Percentiles rank a stretch among this genome's conserved stretches.
These are phyloP conservation scores for Fistulinella staudtii DNA, from an alignment of 1,284 basidiomycete species.

Conservation along the genomic window DNA sequence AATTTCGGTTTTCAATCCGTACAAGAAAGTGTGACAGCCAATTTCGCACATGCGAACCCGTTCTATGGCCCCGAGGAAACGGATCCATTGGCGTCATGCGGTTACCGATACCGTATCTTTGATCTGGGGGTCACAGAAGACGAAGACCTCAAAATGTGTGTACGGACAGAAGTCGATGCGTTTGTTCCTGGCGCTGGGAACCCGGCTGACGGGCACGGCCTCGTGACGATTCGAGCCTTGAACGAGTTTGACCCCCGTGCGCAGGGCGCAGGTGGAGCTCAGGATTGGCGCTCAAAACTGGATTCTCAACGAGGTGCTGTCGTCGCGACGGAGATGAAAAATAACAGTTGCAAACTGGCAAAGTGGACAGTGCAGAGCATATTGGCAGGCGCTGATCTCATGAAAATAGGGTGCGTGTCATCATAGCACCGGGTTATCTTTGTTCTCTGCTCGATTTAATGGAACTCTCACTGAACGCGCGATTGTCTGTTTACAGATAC, in stretches of 20 bases:
- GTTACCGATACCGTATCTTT: conserved; percentile 95
- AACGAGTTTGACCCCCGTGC: conserved; percentile 97
- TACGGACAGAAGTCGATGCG: conserved; percentile 96
- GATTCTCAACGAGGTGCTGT: conserved; percentile 97
- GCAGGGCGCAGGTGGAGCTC: conserved; percentile 87
- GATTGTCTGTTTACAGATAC: conserved; percentile 48
- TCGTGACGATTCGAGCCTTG: conserved; percentile 91
- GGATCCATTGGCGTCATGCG: conserved; percentile 92
- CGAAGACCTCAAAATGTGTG: conserved; percentile 87
- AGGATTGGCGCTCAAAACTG: conserved; percentile 95
- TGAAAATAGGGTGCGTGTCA: conserved; percentile 89
- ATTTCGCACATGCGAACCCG: conserved; percentile 85
- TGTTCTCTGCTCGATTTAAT: conserved; percentile 4
- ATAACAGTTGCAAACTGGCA: conserved; percentile 97
- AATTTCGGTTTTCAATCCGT: conserved; percentile 98
- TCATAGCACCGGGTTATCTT: conserved; percentile 2
- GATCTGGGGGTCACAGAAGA: conserved; percentile 89
- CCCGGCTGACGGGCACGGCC: conserved; percentile 69
- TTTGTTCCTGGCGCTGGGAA: conserved; percentile 67
- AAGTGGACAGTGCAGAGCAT: conserved; percentile 97
- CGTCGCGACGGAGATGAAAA: conserved; percentile 99
- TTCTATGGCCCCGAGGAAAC: conserved; percentile 96
- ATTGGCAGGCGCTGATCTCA: conserved; percentile 91
- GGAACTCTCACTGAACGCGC: conserved; percentile 8
- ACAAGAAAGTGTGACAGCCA: conserved; percentile 64